Evolutionary conservation across 192 early-diverging fungal genomes (phyloP), one percentile per base, ranked within the genome.

Genomic region (Tieghemiomyces parasiticus): DNA sequence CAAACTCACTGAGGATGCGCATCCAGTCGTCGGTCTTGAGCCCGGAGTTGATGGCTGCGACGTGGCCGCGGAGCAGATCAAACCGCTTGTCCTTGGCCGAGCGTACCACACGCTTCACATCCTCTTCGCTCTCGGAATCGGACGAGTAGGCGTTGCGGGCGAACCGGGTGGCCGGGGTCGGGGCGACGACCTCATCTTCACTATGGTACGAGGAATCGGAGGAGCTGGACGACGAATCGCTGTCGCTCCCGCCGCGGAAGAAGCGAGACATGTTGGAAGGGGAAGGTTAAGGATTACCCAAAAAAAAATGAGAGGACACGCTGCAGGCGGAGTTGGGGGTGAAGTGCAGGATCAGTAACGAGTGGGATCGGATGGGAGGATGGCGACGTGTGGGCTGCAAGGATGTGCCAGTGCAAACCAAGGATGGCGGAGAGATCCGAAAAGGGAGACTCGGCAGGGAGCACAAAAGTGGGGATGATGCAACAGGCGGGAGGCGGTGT

Each of bases 11-110:
- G 53, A 80, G 73, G 59, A 87, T 83, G 42, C 74, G 71, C 48
- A 81, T 83, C 89, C 89, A 93, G 68, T 91, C 87, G 63, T 85
- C 84, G 63, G 84, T 86, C 71, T 91, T 88, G 67, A 77, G 66
- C 4, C 72, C 81, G 59, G 86, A 84, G 45, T 80, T 72, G 47
- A 94, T 71, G 10, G 74, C 64, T 46, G 81, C 77, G 38, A 78
- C 72, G 44, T 73, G 66, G 31, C 56, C 59, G 49, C 87, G 76
- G 74, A 94, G 75, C 65, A 90, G 88, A 28, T 90, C 81, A 58
- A 82, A 73, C 32, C 85, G 77, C 72, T 89, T 91, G 59, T 60
- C 59, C 67, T 86, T 88, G 63, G 78, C 80, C 33, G 82, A 88
- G 65, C 83, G 84, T 19, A 92, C 85, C 49, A 83, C 75, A 30